Percentiles rank a stretch among this genome's conserved stretches.
Evolutionary conservation across 805 yeast species (phyloP).

Genomic region (Kuraishia capsulata): DNA sequence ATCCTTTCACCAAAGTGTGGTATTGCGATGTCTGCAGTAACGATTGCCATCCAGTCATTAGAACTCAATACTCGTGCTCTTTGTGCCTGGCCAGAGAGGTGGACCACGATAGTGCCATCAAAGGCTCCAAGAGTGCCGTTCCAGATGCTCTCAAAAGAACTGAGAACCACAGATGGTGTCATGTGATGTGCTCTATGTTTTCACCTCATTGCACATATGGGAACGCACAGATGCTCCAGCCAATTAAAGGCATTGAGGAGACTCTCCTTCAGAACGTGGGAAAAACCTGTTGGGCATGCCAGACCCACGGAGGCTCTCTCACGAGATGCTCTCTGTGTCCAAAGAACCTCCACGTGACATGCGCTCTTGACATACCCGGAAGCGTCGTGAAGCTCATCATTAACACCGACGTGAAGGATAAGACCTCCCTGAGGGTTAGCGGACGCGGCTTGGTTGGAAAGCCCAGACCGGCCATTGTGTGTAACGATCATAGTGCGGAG

Average conservation of each 20-base stretch:
- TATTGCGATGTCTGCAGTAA: slow-evolving; percentile 74
- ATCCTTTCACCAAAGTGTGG: slow-evolving; percentile 39
- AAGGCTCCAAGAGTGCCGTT: slow-evolving; percentile 28
- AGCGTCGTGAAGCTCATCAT: slow-evolving; percentile 47
- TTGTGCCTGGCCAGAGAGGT: slow-evolving; percentile 53
- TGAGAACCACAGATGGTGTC: slow-evolving; percentile 64
- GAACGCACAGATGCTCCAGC: slow-evolving; percentile 32
- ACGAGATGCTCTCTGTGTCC: slow-evolving; percentile 37
- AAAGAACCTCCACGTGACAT: slow-evolving; percentile 38
- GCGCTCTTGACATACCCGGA: slow-evolving; percentile 42
- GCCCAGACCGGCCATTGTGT: slow-evolving; percentile 33
- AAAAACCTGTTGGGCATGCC: slow-evolving; percentile 35
- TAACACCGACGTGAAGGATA: slow-evolving; percentile 14
- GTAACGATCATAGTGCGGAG: slow-evolving; percentile 26
- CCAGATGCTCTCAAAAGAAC: slow-evolving; percentile 72
- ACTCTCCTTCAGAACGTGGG: slow-evolving; percentile 21
- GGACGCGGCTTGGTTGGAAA: slow-evolving; percentile 24
- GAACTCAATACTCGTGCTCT: slow-evolving; percentile 52
- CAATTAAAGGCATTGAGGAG: slow-evolving; percentile 29
- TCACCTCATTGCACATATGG: slow-evolving; percentile 35
- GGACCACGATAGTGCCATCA: slow-evolving; percentile 34
- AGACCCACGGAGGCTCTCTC: slow-evolving; percentile 39
- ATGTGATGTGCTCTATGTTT: slow-evolving; percentile 61
- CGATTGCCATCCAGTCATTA: slow-evolving; percentile 48
- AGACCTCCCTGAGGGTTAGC: slow-evolving; percentile 10